Evolutionary conservation across 495 filamentous ascomycete genomes (phyloP), one percentile per base, ranked within the genome.

Genomic region (Glutinoglossum americanum): DNA sequence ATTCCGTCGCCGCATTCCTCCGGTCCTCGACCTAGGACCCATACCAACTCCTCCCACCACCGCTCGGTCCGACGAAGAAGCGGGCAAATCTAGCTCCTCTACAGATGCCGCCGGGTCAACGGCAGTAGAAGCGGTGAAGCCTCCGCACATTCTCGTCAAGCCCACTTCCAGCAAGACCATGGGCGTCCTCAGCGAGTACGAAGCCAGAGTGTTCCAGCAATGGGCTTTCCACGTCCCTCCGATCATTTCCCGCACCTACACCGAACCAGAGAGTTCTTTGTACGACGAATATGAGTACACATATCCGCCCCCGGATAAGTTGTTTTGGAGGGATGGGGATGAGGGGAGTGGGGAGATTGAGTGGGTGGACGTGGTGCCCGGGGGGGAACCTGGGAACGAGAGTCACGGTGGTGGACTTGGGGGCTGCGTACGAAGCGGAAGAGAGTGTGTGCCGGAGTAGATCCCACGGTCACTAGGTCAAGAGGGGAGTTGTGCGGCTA

Each of bases 241-340:
- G 3, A 53, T 10, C 3, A 19, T 55, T 3, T 19, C 57, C n/a
- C 32, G 60, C 26, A 6, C 17, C 19, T 17, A 27, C 8, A 25
- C n/a, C n/a, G n/a, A n/a, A n/a, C n/a, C n/a, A n/a, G n/a, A n/a
- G n/a, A n/a, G n/a, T n/a, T n/a, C n/a, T n/a, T n/a, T n/a, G n/a
- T 25, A 25, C 44, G 54, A 62, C 37, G 55, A 60, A 7, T 56
- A 59, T 15, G 35, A n/a, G 7, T 48, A 58, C 7, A 10, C 39
- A 28, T 63, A 63, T 17, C 62, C 64, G 8, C 57, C 63, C 53
- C 39, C 53, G 1, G 62, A 66, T 17, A 28, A 60, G 17, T 35
- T 64, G 30, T 64, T 60, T 57, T 67, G 64, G 65, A 55, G 59
- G 15, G 58, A 57, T 26, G 61, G 62, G 37, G 54, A 58, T n/a